Conservation (phyloP, 2,329 filamentous ascomycete genomes). For the Pseudogymnoascus sp. region DNA sequence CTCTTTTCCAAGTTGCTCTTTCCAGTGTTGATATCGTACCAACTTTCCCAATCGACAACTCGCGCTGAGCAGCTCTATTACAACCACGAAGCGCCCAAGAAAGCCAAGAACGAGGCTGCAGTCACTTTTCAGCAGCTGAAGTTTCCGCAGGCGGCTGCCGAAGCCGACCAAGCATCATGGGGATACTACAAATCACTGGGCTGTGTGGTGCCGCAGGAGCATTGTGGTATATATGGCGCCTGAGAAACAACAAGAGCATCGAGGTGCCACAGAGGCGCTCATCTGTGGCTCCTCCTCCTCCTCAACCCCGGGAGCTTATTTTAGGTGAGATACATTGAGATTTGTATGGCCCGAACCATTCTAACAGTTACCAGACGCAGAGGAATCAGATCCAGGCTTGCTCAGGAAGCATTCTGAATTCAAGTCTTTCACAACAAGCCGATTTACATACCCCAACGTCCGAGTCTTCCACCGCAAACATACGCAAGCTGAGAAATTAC, state of each 20-base stretch:
- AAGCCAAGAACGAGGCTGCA: background rate
- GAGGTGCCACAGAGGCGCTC: background rate
- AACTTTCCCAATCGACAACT: background rate
- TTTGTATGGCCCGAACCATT: background rate
- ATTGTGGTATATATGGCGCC: slow-evolving; percentile 4
- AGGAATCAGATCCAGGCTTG: slow-evolving; percentile 60
- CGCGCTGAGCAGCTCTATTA: background rate
- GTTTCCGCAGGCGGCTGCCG: background rate
- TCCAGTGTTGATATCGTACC: background rate
- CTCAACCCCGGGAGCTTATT: background rate
- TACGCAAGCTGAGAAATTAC: slow-evolving; percentile 74
- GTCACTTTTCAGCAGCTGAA: background rate
- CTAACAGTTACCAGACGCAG: slow-evolving; percentile 20
- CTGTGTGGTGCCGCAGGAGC: background rate
- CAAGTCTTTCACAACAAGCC: slow-evolving; percentile 64
- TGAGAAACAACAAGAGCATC: background rate
- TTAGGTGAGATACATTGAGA: background rate
- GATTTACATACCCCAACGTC: slow-evolving; percentile 64
- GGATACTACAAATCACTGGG: background rate
- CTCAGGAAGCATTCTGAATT: slow-evolving; percentile 69
- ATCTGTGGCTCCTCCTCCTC: background rate
- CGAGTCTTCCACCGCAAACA: slow-evolving; percentile 81
- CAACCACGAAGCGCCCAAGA: background rate
- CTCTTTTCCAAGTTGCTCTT: background rate
- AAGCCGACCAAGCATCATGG: background rate